These are phyloP conservation scores for Acorus gramineus DNA, from an alignment of 106 monocot species.

Conservation along the genomic window DNA sequence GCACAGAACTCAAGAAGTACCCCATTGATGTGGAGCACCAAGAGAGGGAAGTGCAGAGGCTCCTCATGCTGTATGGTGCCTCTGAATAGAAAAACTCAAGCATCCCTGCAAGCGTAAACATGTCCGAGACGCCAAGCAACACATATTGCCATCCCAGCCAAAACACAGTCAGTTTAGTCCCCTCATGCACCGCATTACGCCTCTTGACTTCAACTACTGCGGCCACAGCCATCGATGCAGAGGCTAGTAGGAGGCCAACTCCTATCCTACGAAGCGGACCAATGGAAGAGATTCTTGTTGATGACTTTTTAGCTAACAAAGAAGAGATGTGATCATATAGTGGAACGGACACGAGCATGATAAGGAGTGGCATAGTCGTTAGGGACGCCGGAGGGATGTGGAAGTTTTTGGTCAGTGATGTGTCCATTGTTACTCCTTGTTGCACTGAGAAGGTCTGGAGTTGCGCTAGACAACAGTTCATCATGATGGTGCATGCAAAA, in stretches of 20 bases:
- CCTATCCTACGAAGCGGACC: conserved; percentile 15
- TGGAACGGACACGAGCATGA: conserved; percentile 17
- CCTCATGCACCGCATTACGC: neutral
- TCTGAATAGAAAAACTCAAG: conserved; percentile 29
- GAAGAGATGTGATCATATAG: conserved; percentile 8
- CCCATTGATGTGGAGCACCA: conserved; percentile 26
- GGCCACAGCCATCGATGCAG: conserved; percentile 11
- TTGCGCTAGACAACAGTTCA: conserved; percentile 12
- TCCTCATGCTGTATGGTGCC: conserved; percentile 13
- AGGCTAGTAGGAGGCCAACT: conserved; percentile 13
- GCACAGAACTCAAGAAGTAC: conserved; percentile 21
- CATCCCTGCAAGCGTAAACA: conserved; percentile 25
- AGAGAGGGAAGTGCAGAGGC: conserved; percentile 11
- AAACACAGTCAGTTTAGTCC: conserved; percentile 3
- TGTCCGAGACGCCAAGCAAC: conserved; percentile 21
- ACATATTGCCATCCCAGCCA: conserved; percentile 21
- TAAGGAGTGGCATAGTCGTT: conserved; percentile 7
- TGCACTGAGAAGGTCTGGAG: conserved; percentile 14
- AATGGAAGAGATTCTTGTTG: neutral
- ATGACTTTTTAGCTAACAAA: neutral
- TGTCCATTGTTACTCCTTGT: conserved; percentile 14
- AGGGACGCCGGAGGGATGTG: conserved; percentile 15
- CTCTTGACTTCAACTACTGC: conserved; percentile 18
- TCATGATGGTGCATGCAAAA: conserved; percentile 15
- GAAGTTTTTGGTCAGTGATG: conserved; percentile 3